Base-by-base conservation (phyloP, 305 asterid genomes). In the Fraxinus paxiana region DNA sequence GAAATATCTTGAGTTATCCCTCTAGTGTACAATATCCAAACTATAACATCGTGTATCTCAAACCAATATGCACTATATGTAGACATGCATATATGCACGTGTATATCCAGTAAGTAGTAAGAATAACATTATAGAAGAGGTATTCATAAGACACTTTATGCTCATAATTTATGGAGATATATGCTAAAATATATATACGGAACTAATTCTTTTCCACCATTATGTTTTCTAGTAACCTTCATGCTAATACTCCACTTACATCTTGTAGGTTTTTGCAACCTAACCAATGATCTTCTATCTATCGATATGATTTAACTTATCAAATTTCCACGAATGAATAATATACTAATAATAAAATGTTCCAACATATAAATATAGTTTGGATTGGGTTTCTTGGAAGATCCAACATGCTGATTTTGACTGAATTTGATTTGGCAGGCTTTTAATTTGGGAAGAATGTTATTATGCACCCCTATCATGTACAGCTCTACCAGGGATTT, bases 381-480 rank as follows among this genome's bases (percentile, higher is more conserved):
- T 81, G 33, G 72, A 38, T 17, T 18, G 63, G 28, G 70, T 24
- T 72, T 80, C 77, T 72, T 31, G 20, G 48, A 63, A 70, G 83
- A 72, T 38, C 56, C 51, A 54, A 61, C 46, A 35, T 79, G 77
- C 76, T 77, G 35, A 82, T 70, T 54, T 74, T 38, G 17, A 63
- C 34, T 48, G 73, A 15, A 37, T 82, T 80, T 37, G 46, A 33
- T 77, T 72, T 84, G 73, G 80, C 91, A 92, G 97, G 89, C 85
- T 91, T 83, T 87, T 92, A 86, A 88, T 92, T 80, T 91, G 91
- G 94, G 95, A 92, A 81, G 97, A 92, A 79, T 90, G 91, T 88
- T 92, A 86, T 83, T 83, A 84, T 74, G 92, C 86, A 51, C 86
- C 87, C 0, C 72, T 72, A 70, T 70, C 86, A 8, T 84, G 80